A percentile compares a stretch with the other conserved stretches of the same genome.
Evolutionary conservation across 495 filamentous ascomycete genomes (phyloP).

Genomic region (Aspergillus ostianus): DNA sequence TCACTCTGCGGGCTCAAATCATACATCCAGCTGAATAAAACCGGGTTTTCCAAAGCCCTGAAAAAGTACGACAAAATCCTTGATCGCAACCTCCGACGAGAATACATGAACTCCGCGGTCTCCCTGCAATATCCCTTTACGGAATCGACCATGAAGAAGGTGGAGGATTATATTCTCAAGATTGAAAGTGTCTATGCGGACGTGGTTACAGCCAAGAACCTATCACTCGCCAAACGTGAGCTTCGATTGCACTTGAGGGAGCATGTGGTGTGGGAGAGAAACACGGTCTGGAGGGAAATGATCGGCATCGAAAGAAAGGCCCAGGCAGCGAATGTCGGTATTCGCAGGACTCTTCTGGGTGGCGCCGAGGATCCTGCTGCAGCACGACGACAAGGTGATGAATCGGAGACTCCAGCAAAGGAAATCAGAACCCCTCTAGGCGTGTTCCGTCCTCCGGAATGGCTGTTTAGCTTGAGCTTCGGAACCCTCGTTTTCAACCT

Average conservation of each 20-base stretch:
- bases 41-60: constrained; percentile 90
- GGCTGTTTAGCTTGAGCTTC: constrained; percentile 81
- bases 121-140: constrained; percentile 74
- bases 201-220: constrained; percentile 76
- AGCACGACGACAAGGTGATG: constrained; percentile 79
- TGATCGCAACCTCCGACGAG: constrained; percentile 69
- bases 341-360: constrained; percentile 75
- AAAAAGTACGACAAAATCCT: constrained; percentile 99
- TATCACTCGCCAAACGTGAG: constrained; percentile 71
- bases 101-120: constrained; percentile 73
- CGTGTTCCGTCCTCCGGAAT: constrained; percentile 67
- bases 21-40: constrained; percentile 93
- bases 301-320: constrained; percentile 97
- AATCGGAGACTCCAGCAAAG: constrained; percentile 59
- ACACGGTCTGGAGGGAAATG: constrained; percentile 98
- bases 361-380: constrained; percentile 66
- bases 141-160: constrained; percentile 60
- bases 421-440: constrained; percentile 81
- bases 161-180: constrained; percentile 67
- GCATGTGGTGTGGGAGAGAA: constrained; percentile 98
- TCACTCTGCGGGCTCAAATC: constrained; percentile 94
- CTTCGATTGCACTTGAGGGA: constrained; percentile 89
- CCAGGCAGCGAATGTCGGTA: constrained; percentile 88
- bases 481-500: constrained; percentile 71
- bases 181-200: constrained; percentile 80